Evolutionary conservation across 2,329 filamentous ascomycete species (phyloP).

Genomic region (Bipolaris gigantea): DNA sequence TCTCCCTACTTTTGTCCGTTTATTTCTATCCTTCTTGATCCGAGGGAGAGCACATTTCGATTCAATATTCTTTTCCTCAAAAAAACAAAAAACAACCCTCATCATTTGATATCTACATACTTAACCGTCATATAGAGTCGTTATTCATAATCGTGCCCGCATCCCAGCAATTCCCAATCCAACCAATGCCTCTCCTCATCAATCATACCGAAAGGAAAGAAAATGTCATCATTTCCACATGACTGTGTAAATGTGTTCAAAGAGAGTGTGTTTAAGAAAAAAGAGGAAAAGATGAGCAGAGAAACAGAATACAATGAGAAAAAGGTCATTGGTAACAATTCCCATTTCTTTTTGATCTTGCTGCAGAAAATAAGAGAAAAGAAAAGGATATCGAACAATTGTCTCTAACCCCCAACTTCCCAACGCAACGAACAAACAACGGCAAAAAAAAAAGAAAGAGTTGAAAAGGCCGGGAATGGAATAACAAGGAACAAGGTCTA

Average conservation of each 20-base stretch:
- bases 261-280: neutral
- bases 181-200: neutral
- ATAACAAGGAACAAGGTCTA: constrained; percentile 17
- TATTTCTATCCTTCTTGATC: neutral
- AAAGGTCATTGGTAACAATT: constrained; percentile 3
- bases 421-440: neutral
- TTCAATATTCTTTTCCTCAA: too few species aligned
- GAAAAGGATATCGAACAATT: constrained; percentile 4
- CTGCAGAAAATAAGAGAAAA: neutral
- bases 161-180: neutral
- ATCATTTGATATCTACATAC: constrained; percentile 14
- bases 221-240: neutral
- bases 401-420: constrained; percentile 1
- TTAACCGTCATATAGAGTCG: constrained; percentile 5
- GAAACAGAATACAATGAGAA: neutral
- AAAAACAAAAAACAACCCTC: neutral
- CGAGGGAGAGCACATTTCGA: neutral
- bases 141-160: constrained; percentile 7
- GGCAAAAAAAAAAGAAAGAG: neutral
- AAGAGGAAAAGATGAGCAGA: neutral
- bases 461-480: neutral
- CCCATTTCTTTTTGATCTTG: neutral
- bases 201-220: neutral
- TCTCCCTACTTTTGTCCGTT: neutral
- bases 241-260: neutral